Percentiles rank a stretch among this genome's conserved stretches.
Evolutionary conservation across 208 protist species (phyloP).

Genomic region (Trichomonas vaginalis): DNA sequence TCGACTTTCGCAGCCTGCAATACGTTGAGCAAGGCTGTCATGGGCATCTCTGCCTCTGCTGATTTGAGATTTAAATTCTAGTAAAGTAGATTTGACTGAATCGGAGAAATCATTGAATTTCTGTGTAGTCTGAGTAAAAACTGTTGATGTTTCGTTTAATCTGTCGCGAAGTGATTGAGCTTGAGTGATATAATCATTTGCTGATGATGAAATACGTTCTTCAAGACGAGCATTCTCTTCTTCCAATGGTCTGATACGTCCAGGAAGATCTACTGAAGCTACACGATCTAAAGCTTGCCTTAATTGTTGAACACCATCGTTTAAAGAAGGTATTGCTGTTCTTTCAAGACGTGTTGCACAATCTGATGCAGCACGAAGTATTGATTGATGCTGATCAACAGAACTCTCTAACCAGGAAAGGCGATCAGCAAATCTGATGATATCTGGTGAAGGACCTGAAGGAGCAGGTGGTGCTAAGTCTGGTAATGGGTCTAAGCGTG

Average conservation of each 20-base stretch:
- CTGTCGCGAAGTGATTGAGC: not conserved
- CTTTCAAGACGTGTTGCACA: not conserved
- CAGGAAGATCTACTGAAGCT: not conserved
- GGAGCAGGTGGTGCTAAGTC: not conserved
- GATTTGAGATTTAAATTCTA: conserved; percentile 1
- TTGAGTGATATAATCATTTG: not conserved
- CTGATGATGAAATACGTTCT: not conserved
- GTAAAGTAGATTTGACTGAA: not conserved
- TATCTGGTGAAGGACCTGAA: not conserved
- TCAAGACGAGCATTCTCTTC: not conserved
- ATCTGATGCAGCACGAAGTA: not conserved
- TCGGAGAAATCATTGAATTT: not conserved
- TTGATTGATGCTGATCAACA: not conserved
- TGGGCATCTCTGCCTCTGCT: not conserved
- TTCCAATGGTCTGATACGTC: not conserved
- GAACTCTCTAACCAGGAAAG: not conserved
- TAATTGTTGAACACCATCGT: not conserved
- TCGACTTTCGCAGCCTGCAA: not conserved
- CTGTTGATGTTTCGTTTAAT: not conserved
- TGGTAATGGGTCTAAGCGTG: not conserved
- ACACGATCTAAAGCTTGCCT: not conserved
- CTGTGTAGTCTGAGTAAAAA: not conserved
- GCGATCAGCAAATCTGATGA: not conserved
- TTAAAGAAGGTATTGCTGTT: not conserved
- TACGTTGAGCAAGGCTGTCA: not conserved